Base-by-base conservation (phyloP, 352 stramenopile species). In the Globisporangium viniferum region DNA sequence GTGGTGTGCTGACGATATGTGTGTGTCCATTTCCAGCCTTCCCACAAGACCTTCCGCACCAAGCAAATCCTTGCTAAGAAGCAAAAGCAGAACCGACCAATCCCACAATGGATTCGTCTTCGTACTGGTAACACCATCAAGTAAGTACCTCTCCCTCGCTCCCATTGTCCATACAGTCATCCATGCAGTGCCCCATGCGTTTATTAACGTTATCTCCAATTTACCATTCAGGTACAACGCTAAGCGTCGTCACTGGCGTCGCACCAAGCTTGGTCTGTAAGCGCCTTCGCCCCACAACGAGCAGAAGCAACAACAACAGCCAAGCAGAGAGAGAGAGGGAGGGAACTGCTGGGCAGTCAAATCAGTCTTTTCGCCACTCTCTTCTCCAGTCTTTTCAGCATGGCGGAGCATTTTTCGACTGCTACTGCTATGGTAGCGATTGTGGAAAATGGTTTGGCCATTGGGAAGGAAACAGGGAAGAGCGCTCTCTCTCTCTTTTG, bases 201-300 rank as follows among this genome's bases (percentile, higher is more conserved):
- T 24, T 22, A 33, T 31, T 36, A 41, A 64, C 27, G 3, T 6
- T 12, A 20, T 9, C 6, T 69, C 15, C 36, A 36, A 4, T 44
- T 41, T 22, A 51, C 1, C 2, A 20, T 48, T 14, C 71, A 98
- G 96, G 78, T 99, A 99, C 95, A 99, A 99, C 87, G 89, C 94
- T 66, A 99, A 99, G 93, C 94, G 98, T 84, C 94, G 98, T 77
- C 98, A 99, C 93, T 99, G 98, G 98, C 97, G 98, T 77, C 96
- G 98, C 84, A 99, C 98, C 75, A 99, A 99, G 94, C 94, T 99
- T 73, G 97, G 97, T 82, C 88, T 99, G 83, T 99, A 99, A 99
- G 79, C 80, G 69, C 60, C 56, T 70, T 74, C 54, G 48, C 66
- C 39, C 35, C 64, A 48, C 56, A 27, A 49, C 9, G 35, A 67